Evolutionary conservation across 441 rosid genomes (phyloP), one percentile per base, ranked within the genome.

Genomic region (Euphorbia celastroides): DNA sequence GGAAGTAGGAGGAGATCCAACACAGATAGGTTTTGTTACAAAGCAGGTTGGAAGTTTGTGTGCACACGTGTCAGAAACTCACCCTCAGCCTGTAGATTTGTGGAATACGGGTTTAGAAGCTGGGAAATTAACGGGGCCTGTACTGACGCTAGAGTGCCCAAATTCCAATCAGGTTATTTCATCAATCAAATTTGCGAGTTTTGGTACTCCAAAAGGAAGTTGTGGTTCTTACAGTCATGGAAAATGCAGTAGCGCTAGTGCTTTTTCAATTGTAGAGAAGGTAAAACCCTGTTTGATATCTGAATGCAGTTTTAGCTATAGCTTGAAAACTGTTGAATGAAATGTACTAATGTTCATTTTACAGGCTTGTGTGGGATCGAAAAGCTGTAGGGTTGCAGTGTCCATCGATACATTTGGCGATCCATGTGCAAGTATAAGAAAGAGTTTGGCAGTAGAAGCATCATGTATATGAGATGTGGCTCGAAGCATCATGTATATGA

Each of bases 1-100:
- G 82, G 97, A 94, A 68, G 65, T 76, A 41, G 96, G 99, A 32
- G 99, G 99, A 54, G 94, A 94, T 82, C 97, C 97, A n/a, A 82
- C 85, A 25, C 68, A 82, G 67, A 83, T 94, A 64, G 75, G 84
- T 63, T 80, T 88, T 54, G 83, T 84, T 2, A 76, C 84, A 25
- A 82, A 61, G 66, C 86, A 87, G 74, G 73, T 65, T 7, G 85
- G 73, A 75, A 87, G 74, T 60, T 23, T 88, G 51, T 94, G 97
- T 75, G 69, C 90, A 0, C 86, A 65, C 17, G 87, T 94, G 60
- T 84, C 89, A 17, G 85, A 89, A 69, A 75, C 95, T 66, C 97
- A 91, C 76, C 94, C 94, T 41, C 72, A 73, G 10, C 97, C 96
- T 0, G 81, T 88, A 64, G 90, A 91, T 70, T 73, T 74, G 69